These are phyloP conservation scores for Saxispiralis lemnorum DNA, from an alignment of 495 filamentous ascomycete species.

Conservation along the genomic window DNA sequence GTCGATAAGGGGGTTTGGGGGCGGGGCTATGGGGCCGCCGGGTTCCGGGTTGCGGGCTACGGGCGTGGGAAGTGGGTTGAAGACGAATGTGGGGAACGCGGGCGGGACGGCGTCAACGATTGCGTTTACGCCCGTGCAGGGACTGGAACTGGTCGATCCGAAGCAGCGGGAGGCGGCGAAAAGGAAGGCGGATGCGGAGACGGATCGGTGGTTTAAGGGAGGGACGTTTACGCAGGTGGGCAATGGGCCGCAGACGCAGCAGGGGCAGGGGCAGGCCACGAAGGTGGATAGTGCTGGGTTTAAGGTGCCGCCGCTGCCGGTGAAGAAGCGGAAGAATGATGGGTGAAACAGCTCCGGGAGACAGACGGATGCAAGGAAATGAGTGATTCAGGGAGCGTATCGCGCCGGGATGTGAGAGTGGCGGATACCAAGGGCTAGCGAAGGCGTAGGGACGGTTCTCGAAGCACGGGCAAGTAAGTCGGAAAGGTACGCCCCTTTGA, in stretches of 20 bases:
- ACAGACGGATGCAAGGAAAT: neutral
- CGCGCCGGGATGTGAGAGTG: neutral
- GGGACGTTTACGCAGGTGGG: slow-evolving; percentile 90
- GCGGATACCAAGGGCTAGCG: no score
- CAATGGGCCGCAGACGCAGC: slow-evolving; percentile 21
- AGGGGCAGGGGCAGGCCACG: slow-evolving; percentile 12
- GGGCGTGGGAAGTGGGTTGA: slow-evolving; percentile 44
- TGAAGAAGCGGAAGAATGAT: slow-evolving; percentile 18
- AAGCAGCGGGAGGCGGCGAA: slow-evolving; percentile 61
- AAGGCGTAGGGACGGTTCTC: no score
- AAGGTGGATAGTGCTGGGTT: slow-evolving; percentile 22
- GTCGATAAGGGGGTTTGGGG: slow-evolving; percentile 63
- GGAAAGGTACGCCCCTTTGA: no score
- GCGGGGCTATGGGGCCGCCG: slow-evolving; percentile 37
- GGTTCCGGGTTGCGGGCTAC: slow-evolving; percentile 56
- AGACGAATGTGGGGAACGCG: slow-evolving; percentile 21
- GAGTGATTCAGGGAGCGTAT: neutral
- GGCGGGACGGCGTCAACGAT: slow-evolving; percentile 67
- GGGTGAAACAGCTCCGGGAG: neutral
- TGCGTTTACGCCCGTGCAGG: slow-evolving; percentile 86
- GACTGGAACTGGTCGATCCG: slow-evolving; percentile 87
- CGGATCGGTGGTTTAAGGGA: slow-evolving; percentile 88
- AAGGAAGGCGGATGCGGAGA: slow-evolving; percentile 77
- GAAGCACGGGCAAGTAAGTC: no score
- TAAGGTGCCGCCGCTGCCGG: slow-evolving; percentile 26